Base-by-base conservation (phyloP, 768 basidiomycete species). In the Leucocoprinus leucothites region DNA sequence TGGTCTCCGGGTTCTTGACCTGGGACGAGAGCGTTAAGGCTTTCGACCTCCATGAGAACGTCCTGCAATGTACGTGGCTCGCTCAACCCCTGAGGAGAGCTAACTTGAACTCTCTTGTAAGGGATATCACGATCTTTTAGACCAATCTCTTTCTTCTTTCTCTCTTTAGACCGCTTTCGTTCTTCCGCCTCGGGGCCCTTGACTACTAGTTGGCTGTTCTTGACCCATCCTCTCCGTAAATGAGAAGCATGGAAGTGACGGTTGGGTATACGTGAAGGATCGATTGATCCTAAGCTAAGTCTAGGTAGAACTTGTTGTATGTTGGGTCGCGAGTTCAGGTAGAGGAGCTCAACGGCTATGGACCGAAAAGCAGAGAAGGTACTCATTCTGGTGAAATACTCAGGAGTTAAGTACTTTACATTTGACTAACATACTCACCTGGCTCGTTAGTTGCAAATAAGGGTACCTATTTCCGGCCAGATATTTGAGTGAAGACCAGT, bases 361-460 rank as follows among this genome's bases (percentile, higher is more conserved):
- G 46, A 55, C 6, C 40, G 53, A 18, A 55, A 42, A 26, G 46
- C 40, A 14, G 53, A 55, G 38, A 55, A 48, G 18, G 46, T 48
- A 31, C n/a, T 55, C 53, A 55, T 55, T n/a, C 38, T 48, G 13
- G 13, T 2, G 9, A 14, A 18, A 38, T 28, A 8, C n/a, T 51
- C 40, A 40, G 5, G 25, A 19, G 16, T 3, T 7, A 48, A 9
- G 19, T 13, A 13, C 25, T 28, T 47, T 28, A 9, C 31, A 48
- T 7, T 47, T 19, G 9, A 42, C 1, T 18, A 3, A 3, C 18
- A 18, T 51, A 50, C 26, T 7, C 38, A 51, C 28, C 40, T 26
- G 9, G 18, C 13, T 16, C 16, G 13, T 5, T 34, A 5, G 31
- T 34, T 13, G 13, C n/a, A n/a, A n/a, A n/a, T n/a, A n/a, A n/a